Base-by-base conservation (phyloP, 2,329 filamentous ascomycete genomes). In the Zalaria sp. region DNA sequence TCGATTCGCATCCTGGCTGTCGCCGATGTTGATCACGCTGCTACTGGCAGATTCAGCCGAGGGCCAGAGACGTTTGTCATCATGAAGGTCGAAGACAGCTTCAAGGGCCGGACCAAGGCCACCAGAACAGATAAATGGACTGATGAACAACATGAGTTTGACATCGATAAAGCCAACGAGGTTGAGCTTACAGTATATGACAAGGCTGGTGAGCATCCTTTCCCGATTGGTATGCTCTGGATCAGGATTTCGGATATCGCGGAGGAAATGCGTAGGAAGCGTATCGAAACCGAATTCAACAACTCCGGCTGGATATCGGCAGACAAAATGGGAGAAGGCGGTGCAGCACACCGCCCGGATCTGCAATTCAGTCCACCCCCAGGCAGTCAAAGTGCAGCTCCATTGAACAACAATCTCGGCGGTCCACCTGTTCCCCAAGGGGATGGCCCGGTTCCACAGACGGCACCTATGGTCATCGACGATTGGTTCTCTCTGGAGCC, bases 131-230 rank as follows among this genome's bases (percentile, higher is more conserved):
- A 98, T 62, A 78, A 78, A 54, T 98, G 89, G 89, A 79, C 87
- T 35, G 84, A 86, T 51, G 91, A 98, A 64, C 76, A 80, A 31
- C 91, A 95, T 61, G 87, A 80, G 44, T 81, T 98, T 47, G 85
- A 91, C 49, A 91, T 98, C 43, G 89, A 96, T 64, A 96, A 96
- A 67, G 91, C 91, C 40, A 98, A 98, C 62, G 91, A 98, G 64
- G 86, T 98, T 47, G 91, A 98, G 59, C 76, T 98, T 41, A 96
- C 87, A 0, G 88, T 98, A 7, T 98, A 98, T 62, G 91, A 98
- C 61, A 95, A 93, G 65, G 81, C 87, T 2, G 59, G 81, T 48
- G 88, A 95, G 53, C 83, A 93, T 52, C 81, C 88, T 9, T 79
- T 93, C 40, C 91, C 91, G 34, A 94, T 98, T 54, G 91, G 82